Conservation (phyloP, 2,329 filamentous ascomycete species). For the Cladosporium sp. region DNA sequence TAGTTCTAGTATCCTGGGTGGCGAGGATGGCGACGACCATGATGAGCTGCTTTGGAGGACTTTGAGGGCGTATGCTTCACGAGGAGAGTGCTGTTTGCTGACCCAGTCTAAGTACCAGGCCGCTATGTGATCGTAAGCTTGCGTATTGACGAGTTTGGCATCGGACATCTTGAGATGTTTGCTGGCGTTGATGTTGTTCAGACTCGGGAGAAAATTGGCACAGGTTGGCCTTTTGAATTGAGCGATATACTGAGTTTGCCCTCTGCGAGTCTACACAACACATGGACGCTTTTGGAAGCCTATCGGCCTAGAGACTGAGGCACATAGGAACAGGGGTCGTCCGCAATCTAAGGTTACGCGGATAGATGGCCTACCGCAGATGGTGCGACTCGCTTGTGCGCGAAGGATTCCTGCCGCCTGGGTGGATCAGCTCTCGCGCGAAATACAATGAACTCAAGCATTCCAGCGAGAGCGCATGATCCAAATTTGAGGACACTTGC, state of each 20-base stretch:
- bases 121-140: conserved; percentile 36
- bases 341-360: no score
- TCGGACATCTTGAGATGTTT: not conserved
- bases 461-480: no score
- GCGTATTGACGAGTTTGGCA: conserved; percentile 15
- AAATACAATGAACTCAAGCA: no score
- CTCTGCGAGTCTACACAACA: not conserved
- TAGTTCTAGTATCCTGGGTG: conserved; percentile 33
- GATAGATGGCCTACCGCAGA: no score
- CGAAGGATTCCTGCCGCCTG: no score
- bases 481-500: no score
- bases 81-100: conserved; percentile 22
- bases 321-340: no score
- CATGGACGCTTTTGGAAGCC: not conserved
- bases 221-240: not conserved
- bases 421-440: no score
- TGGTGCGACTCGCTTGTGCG: no score
- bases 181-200: not conserved
- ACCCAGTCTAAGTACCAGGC: conserved; percentile 36
- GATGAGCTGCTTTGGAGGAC: conserved; percentile 24
- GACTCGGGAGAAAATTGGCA: no score
- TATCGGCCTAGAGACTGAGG: not conserved
- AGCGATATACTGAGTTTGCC: not conserved
- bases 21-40: not conserved
- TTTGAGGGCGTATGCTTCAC: conserved; percentile 30